These are phyloP conservation scores for Trametes sanguinea DNA, from an alignment of 768 basidiomycete genomes.

Conservation along the genomic window DNA sequence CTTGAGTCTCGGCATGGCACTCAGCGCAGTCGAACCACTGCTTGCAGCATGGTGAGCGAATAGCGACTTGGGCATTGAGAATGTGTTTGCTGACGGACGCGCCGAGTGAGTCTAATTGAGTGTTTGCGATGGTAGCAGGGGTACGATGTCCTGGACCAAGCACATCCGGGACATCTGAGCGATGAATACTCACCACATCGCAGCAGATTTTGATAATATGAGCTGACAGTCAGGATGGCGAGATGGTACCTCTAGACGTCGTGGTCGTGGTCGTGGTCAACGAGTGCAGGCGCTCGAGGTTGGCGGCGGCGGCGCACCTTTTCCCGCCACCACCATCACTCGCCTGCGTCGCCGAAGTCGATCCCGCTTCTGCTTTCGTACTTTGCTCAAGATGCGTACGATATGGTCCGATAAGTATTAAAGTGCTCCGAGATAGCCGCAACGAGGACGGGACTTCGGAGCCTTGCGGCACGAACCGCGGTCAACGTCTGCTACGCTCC, in stretches of 20 bases:
- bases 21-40: slow-evolving; percentile 97
- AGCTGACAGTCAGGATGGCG: too few relatives aligned
- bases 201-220: slow-evolving; percentile 3
- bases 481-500: neutral
- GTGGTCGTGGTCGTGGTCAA: neutral
- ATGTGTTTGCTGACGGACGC: slow-evolving; percentile 77
- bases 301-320: neutral
- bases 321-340: neutral
- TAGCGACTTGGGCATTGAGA: slow-evolving; percentile 93
- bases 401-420: too few relatives aligned
- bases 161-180: neutral
- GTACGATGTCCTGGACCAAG: neutral
- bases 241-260: neutral
- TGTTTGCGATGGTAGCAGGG: slow-evolving; percentile 3
- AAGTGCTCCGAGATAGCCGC: neutral
- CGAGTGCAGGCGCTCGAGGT: neutral
- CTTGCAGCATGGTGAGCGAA: slow-evolving; percentile 96
- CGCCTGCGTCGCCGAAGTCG: neutral
- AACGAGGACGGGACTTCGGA: slow-evolving; percentile 13
- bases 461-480: slow-evolving; percentile 8
- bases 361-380: neutral
- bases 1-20: slow-evolving; percentile 86
- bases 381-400: neutral
- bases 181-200: slow-evolving; percentile 9
- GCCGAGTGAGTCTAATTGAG: slow-evolving; percentile 3